Base-by-base conservation (phyloP, 352 stramenopile species). In the Pythium brassicae region DNA sequence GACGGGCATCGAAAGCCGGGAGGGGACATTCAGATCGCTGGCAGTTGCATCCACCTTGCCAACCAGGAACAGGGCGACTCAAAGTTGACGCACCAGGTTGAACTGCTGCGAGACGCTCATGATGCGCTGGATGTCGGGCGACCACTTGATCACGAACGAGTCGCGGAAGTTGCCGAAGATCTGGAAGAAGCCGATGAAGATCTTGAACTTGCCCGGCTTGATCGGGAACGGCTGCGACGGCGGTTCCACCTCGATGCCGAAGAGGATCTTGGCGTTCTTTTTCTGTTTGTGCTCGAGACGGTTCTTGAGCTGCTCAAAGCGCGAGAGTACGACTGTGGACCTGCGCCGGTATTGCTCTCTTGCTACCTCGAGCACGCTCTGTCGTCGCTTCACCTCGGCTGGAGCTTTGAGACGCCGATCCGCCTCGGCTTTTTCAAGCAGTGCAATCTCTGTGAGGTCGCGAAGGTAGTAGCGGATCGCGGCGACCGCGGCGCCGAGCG, bases 111-210 rank as follows among this genome's bases (percentile, higher is more conserved):
- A 84, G 20, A 85, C 42, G 32, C 70, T 62, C 81, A 89, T 91
- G 34, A 88, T 57, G 2, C 57, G 69, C 58, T 89, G 76, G 17
- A 91, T 63, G 8, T 72, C 55, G 4, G 61, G 39, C 0, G 78
- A 81, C 78, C 78, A 91, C 44, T 86, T 89, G 29, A 88, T 67
- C 26, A 78, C 66, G 39, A 88, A 91, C 15, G 75, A 71, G 25
- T 75, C 76, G 17, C 76, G 75, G 27, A 91, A 88, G 35, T 87
- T 89, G 55, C 78, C 78, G 64, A 91, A 91, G 29, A 91, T 89
- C 55, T 91, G 81, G 55, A 91, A 91, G 51, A 91, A 91, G 4
- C 81, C 81, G 19, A 91, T 63, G 50, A 91, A 80, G 23, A 91
- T 91, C 58, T 91, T 91, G 60, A 91, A 69, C 44, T 91, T 91